Base-by-base conservation (phyloP, 1,284 basidiomycete species). In the Cerioporus squamosus region DNA sequence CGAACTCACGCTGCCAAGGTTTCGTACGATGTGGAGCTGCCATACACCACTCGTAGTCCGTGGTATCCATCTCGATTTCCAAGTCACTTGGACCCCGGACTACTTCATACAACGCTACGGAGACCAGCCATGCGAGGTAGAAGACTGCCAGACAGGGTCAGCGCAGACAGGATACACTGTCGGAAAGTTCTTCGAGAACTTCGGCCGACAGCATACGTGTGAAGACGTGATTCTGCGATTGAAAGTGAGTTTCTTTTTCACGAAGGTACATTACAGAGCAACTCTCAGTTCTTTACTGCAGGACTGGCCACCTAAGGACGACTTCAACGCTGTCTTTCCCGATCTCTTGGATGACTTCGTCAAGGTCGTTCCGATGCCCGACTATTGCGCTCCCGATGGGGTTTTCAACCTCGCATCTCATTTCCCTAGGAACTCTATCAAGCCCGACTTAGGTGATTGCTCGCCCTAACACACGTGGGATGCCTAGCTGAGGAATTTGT, bases 301-400 rank as follows among this genome's bases (percentile, higher is more conserved):
- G 55, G 55, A 57, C 31, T 57, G 55, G 55, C 55, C 55, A 6
- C 49, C 55, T 14, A 31, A 20, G 14, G 38, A 83, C 7, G 90
- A 93, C 60, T 94, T 95, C 72, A 84, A 86, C 63, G 75, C 78
- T 5, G 81, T 93, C 92, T 51, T 51, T 65, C 94, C 94, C 0
- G 85, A 87, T 55, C 75, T 95, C 15, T 95, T 87, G 68, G 79
- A 87, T n/a, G 94, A 95, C 67, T 96, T 95, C 68, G 85, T 83
- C 59, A 72, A 81, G 15, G 85, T 86, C 1, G 83, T 95, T 1
- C 94, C 94, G 0, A 85, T 92, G 0, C 93, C 93, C 0, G 87
- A 88, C 66, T 93, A 90, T 68, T 91, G 94, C 5, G 79, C 91
- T 36, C 82, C 90, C 44, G 91, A 95, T 65, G 95, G 95, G 1